These are phyloP conservation scores for Sugiyamaella pinicola DNA, from an alignment of 1,139 yeast species.

Conservation along the genomic window DNA sequence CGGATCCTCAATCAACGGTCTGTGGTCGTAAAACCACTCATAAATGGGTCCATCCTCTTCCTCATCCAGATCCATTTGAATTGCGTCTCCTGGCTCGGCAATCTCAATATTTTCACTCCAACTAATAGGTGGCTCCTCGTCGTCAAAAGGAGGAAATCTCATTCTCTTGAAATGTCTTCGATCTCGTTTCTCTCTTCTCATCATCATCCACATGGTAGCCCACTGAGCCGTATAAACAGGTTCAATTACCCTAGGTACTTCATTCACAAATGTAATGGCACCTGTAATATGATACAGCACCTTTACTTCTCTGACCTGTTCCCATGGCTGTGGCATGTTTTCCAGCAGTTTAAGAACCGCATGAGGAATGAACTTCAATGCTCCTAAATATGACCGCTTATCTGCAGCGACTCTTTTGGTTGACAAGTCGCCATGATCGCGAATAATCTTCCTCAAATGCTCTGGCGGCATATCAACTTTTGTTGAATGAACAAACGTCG, in stretches of 20 bases:
- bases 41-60: constrained; percentile 58
- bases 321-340: constrained; percentile 99
- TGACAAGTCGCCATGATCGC: constrained; percentile 84
- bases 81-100: constrained; percentile 68
- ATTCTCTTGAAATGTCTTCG: constrained; percentile 86
- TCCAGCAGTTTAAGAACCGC: constrained; percentile 86
- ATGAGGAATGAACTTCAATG: constrained; percentile 93
- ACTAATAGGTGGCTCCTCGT: constrained; percentile 90
- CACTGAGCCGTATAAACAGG: constrained; percentile 94
- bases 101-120: constrained; percentile 80
- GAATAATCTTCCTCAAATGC: constrained; percentile 81
- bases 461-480: constrained; percentile 94
- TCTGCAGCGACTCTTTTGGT: constrained; percentile 82
- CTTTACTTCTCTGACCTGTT: constrained; percentile 76
- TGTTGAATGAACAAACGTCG: constrained; percentile 55
- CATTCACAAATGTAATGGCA: constrained; percentile 94
- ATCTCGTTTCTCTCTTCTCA: constrained; percentile 93
- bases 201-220: constrained; percentile 89
- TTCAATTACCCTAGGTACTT: constrained; percentile 86
- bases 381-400: constrained; percentile 85
- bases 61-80: constrained; percentile 63
- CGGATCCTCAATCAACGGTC: constrained; percentile 65
- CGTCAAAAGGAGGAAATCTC: constrained; percentile 96
- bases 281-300: constrained; percentile 91
- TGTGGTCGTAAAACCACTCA: constrained; percentile 82